Percentiles rank a stretch among this genome's conserved stretches.
phyloP scores from a whole-genome alignment of 768 basidiomycete species.

The Leucocoprinus leucothites region DNA sequence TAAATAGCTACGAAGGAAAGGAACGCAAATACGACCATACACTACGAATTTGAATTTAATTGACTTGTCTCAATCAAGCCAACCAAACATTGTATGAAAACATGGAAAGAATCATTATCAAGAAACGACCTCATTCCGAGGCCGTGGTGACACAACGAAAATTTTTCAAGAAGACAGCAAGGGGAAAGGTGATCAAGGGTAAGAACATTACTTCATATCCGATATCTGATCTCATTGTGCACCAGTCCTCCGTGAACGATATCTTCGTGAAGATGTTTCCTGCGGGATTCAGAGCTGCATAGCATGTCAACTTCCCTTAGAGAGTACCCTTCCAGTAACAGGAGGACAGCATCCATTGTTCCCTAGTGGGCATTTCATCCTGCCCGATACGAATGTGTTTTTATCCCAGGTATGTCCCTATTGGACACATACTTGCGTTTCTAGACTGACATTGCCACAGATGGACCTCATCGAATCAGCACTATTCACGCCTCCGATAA shows the following conservation, averaged over 20 bases:
- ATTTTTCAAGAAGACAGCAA: conserved; percentile 94
- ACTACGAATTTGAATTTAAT: too few species aligned
- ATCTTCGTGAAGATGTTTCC: conserved; percentile 86
- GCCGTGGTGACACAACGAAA: conserved; percentile 80
- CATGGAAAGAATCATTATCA: conserved; percentile 56
- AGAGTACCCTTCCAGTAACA: conserved; percentile 50
- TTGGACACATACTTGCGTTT: not conserved
- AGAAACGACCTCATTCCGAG: conserved; percentile 69
- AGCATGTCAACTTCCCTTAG: conserved; percentile 44
- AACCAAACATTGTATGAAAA: not conserved
- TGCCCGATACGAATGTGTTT: conserved; percentile 96
- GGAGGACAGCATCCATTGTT: conserved; percentile 62
- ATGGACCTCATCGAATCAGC: conserved; percentile 92
- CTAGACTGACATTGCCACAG: conserved; percentile 34
- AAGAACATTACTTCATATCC: conserved; percentile 13
- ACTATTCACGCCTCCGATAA: conserved; percentile 73
- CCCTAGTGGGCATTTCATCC: conserved; percentile 70
- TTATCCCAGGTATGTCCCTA: conserved; percentile 67
- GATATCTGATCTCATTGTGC: not conserved
- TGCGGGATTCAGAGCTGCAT: conserved; percentile 79
- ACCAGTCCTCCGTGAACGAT: conserved; percentile 87
- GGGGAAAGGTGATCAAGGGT: conserved; percentile 95
- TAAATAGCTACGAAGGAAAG: too few species aligned
- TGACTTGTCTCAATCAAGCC: too few species aligned
- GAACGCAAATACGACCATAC: too few species aligned